A percentile compares a stretch with the other conserved stretches of the same genome.
Conservation (phyloP, 768 basidiomycete genomes). For the Lentinus brumalis region DNA sequence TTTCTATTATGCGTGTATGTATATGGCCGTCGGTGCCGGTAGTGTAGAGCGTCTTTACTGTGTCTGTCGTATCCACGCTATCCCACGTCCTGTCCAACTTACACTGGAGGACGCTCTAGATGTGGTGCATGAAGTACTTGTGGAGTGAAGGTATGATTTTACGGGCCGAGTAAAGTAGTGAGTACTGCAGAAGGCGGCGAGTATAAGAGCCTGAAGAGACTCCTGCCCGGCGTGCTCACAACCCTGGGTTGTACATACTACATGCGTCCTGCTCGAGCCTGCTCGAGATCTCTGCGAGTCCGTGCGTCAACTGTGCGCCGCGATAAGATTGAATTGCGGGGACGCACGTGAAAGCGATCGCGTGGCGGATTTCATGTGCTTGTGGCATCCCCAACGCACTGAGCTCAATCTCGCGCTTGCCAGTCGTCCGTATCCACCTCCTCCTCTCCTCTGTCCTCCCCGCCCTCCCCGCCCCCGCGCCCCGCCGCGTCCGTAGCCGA, state of each 20-base stretch:
- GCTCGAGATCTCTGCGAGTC: neutral
- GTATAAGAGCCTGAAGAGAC: too few species aligned
- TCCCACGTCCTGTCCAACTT: neutral
- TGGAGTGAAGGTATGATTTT: too few species aligned
- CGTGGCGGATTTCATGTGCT: slow-evolving; percentile 18
- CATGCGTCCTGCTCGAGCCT: too few species aligned
- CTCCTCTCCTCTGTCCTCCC: neutral
- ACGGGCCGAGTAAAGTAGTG: too few species aligned
- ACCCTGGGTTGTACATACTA: too few species aligned
- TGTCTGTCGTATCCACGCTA: neutral
- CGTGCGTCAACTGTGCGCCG: slow-evolving; percentile 3
- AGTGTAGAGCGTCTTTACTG: slow-evolving; percentile 20
- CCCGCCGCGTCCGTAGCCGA: neutral
- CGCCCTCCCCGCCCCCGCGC: neutral
- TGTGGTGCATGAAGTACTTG: neutral
- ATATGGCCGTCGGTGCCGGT: slow-evolving; percentile 6
- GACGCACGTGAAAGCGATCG: slow-evolving; percentile 19
- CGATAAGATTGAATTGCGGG: slow-evolving; percentile 19
- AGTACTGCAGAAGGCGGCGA: too few species aligned
- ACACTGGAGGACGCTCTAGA: neutral
- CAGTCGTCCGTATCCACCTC: neutral
- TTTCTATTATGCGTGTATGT: slow-evolving; percentile 24
- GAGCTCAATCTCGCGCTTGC: neutral
- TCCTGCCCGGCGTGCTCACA: too few species aligned
- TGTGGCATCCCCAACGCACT: neutral